Percentiles rank a stretch among this genome's conserved stretches.
These are phyloP conservation scores for Paxillus ammoniavirescens DNA, from an alignment of 768 basidiomycete genomes.

Conservation along the genomic window DNA sequence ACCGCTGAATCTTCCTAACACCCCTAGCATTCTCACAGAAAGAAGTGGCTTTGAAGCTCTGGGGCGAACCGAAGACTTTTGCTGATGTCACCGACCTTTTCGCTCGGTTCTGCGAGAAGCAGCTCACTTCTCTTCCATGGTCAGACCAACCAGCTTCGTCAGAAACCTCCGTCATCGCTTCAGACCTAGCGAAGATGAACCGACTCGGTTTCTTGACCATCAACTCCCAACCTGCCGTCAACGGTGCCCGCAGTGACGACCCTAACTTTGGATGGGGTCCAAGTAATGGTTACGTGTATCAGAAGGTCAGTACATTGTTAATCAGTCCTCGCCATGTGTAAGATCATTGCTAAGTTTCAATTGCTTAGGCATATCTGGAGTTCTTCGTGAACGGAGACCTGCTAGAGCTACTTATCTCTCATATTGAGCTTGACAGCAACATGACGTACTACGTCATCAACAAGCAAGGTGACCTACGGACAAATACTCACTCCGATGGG, in stretches of 20 bases:
- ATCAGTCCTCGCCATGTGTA: not conserved
- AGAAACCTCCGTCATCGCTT: slow-evolving; percentile 81
- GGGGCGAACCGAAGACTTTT: slow-evolving; percentile 75
- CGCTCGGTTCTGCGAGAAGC: slow-evolving; percentile 73
- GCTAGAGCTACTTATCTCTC: slow-evolving; percentile 66
- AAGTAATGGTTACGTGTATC: slow-evolving; percentile 90
- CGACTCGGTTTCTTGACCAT: slow-evolving; percentile 92
- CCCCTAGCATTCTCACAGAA: slow-evolving; percentile 46
- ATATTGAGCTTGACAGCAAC: slow-evolving; percentile 82
- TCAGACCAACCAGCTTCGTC: slow-evolving; percentile 83
- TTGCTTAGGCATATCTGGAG: slow-evolving; percentile 83
- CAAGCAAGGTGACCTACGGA: slow-evolving; percentile 89
- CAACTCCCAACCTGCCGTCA: slow-evolving; percentile 95
- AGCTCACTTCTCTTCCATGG: slow-evolving; percentile 87
- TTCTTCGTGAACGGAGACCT: slow-evolving; percentile 86
- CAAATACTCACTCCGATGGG: slow-evolving; percentile 92
- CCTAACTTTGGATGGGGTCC: slow-evolving; percentile 93
- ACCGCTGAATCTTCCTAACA: slow-evolving; percentile 5
- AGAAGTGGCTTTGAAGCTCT: slow-evolving; percentile 82
- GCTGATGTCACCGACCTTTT: slow-evolving; percentile 75
- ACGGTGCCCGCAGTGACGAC: slow-evolving; percentile 84
- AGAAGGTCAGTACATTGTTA: slow-evolving; percentile 59
- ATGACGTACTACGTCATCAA: slow-evolving; percentile 99
- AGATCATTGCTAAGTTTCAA: slow-evolving; percentile 1
- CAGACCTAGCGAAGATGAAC: slow-evolving; percentile 82